Base-by-base conservation (phyloP, 2,329 filamentous ascomycete species). In the Ophiocordyceps camponoti-saundersi region DNA sequence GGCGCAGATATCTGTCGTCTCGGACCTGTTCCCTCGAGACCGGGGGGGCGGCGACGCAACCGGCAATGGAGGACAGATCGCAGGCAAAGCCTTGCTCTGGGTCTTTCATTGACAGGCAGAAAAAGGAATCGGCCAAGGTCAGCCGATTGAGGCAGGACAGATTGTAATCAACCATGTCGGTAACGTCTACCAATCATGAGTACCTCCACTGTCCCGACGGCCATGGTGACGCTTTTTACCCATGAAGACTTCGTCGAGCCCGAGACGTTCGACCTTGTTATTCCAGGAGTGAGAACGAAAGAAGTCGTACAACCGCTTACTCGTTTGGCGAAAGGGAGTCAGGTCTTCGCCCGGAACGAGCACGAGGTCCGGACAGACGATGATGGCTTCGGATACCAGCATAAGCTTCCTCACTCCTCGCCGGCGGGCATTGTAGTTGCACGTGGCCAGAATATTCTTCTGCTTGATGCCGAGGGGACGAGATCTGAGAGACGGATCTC, bases 381-480 rank as follows among this genome's bases (percentile, higher is more conserved):
- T 79, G 63, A 77, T 85, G 4, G 90, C 92, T 51, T 95, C 87
- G 46, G 72, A 75, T 58, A 95, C 79, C 52, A 87, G 75, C 71
- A 93, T 88, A 50, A 96, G 72, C 67, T 98, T 96, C 61, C 75
- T 71, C 47, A 89, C 71, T 47, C 78, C 79, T n/a, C 66, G 73
- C 46, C 78, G 69, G 34, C 90, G 79, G 21, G 90, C 90, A 59
- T 85, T 85, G 62, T 96, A 96, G 65, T 96, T 96, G 72, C 86
- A 93, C 5, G 88, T 94, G 21, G 89, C 86, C 40, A 92, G 72
- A 47, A 95, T 95, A 60, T 88, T 85, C 65, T 95, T 95, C 64
- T 95, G 89, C 62, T 89, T 85, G 49, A 95, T 79, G 34, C 87
- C 89, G 32, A 96, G 68, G 7, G 88, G 86, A 18, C 83, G 65